A percentile compares a stretch with the other conserved stretches of the same genome.
Conservation (phyloP, 1,284 basidiomycete species). For the Macrocystidia cucumis region DNA sequence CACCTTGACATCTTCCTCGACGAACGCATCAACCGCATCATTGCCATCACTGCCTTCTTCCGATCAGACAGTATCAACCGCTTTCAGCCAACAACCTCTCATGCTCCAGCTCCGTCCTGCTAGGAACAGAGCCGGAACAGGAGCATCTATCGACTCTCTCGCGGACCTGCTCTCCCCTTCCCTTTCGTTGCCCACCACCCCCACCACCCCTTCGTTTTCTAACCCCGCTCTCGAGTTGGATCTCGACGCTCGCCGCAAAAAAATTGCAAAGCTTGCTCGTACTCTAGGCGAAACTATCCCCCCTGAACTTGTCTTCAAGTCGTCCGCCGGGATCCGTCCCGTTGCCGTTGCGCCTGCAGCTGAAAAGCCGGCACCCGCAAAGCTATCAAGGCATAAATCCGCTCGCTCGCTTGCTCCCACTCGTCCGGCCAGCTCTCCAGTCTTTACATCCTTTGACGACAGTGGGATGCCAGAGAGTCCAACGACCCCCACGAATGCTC, state of each 20-base stretch:
- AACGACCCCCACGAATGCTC: neutral
- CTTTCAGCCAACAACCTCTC: slow-evolving; percentile 13
- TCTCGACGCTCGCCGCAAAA: slow-evolving; percentile 31
- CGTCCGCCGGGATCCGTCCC: too few relatives aligned
- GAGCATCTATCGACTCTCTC: slow-evolving; percentile 4
- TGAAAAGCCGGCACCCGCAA: neutral
- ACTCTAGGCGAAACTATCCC: slow-evolving; percentile 56
- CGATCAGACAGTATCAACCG: slow-evolving; percentile 10
- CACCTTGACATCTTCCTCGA: slow-evolving; percentile 9
- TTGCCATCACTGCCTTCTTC: slow-evolving; percentile 10
- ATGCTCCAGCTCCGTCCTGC: slow-evolving; percentile 15
- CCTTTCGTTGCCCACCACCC: slow-evolving; percentile 12
- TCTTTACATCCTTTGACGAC: too few relatives aligned
- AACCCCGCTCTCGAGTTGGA: slow-evolving; percentile 27
- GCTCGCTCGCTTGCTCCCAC: neutral
- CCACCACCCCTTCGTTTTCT: slow-evolving; percentile 24
- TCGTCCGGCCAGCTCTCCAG: neutral
- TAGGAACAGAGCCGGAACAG: neutral
- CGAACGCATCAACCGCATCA: slow-evolving; percentile 9
- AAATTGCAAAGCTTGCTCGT: slow-evolving; percentile 51
- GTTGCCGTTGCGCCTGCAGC: neutral
- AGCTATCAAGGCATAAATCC: neutral
- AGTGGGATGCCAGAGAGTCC: neutral
- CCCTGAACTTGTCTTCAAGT: slow-evolving; percentile 46
- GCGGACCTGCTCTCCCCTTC: slow-evolving; percentile 6